A percentile compares a stretch with the other conserved stretches of the same genome.
These are phyloP conservation scores for Leishmania amazonensis DNA, from an alignment of 208 protist species.

Conservation along the genomic window DNA sequence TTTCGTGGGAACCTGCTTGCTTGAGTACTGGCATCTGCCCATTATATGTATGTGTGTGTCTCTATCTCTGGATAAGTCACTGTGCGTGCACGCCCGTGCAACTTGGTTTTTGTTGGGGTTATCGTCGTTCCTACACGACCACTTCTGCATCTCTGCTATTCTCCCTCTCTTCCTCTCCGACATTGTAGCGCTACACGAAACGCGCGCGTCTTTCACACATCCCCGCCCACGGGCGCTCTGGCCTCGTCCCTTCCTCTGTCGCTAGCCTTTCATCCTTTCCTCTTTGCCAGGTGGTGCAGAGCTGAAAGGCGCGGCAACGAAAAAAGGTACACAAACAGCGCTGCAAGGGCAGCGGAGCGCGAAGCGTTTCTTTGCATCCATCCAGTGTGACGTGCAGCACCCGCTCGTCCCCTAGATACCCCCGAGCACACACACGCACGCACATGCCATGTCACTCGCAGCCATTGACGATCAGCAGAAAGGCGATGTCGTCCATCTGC, in stretches of 20 bases:
- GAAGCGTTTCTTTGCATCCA: neutral
- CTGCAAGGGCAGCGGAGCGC: neutral
- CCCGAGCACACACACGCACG: neutral
- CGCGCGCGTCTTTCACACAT: neutral
- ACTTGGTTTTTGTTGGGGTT: neutral
- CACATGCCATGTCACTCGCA: conserved; percentile 20
- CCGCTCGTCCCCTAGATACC: neutral
- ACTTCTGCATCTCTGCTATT: neutral
- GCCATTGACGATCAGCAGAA: neutral
- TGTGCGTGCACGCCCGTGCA: neutral
- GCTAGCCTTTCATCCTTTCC: neutral
- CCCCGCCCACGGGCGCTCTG: neutral
- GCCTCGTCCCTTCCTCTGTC: neutral
- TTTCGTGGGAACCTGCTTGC: neutral
- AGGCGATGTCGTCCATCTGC: conserved; percentile 33
- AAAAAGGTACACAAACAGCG: neutral
- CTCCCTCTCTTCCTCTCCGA: neutral
- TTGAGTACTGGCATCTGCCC: neutral
- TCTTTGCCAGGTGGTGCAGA: neutral
- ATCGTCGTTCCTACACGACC: too few species aligned
- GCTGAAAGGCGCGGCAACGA: neutral
- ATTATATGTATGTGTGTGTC: neutral
- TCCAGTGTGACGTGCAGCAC: neutral
- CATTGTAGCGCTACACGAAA: neutral
- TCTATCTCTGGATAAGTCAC: neutral